Base-by-base conservation (phyloP, 306 rosid species). In the Mucuna pruriens region DNA sequence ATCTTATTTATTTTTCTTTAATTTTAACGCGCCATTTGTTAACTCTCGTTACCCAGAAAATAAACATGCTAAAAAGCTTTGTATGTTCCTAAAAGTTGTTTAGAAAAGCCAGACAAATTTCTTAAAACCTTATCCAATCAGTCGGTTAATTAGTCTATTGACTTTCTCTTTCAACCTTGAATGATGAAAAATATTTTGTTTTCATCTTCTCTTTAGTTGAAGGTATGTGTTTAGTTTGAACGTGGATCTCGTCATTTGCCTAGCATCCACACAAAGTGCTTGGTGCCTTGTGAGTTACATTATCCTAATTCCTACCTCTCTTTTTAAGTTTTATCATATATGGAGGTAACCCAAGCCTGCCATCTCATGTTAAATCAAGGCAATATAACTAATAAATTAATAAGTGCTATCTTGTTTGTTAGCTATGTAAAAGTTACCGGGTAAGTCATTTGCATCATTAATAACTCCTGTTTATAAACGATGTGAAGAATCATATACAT, bases 401-500 rank as follows among this genome's bases (percentile, higher is more conserved):
- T 44, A 31, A 75, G 52, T 44, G 82, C 23, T 38, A 4, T 26
- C 39, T 67, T 82, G 81, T 75, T 19, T 54, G 7, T 8, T 54
- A 74, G 76, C 70, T 29, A 38, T 9, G 20, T 74, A 4, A 9
- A 42, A 3, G 75, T 39, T 9, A 7, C 10, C 40, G 55, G 20
- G 11, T 34, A 48, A 71, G 55, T 58, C 17, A 54, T 7, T 19
- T 16, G 26, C 20, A 74, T 81, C 39, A 65, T 74, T 15, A 70
- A 40, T 6, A 29, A 64, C 64, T 73, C 79, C 61, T 39, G 34
- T 34, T 80, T 11, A 71, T 71, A 48, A 71, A 58, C 29, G 17
- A 34, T 3, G 64, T 6, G 7, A 67, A 65, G 54, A 79, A 54
- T 54, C 66, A 17, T 25, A 25, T 39, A n/a, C 33, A 4, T 44